Evolutionary conservation across 306 rosid species (phyloP), one percentile per base, ranked within the genome.

Genomic region (Ochetophila trinervis): DNA sequence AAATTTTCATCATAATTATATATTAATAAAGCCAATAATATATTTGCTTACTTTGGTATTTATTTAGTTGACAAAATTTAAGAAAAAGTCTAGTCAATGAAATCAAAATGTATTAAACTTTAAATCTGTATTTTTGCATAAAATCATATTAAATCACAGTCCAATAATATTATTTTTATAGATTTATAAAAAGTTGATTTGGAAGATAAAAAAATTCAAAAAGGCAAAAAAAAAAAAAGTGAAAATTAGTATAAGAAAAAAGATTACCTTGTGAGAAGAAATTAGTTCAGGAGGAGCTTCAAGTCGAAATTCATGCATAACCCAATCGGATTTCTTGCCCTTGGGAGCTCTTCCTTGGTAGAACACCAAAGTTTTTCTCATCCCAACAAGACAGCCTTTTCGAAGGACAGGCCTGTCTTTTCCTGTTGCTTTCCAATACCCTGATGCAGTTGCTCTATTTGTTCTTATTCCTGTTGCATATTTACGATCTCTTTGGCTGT

Each of bases 351-450:
- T 76, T n/a, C 97, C 97, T 80, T 86, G 91, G 74, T 91, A 91
- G 84, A 91, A 91, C 22, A 91, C 97, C 74, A 91, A 72, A 22
- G 97, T 91, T 71, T 91, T 91, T 53, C 97, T 86, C 97, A 91
- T 91, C 4, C 97, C 97, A 9, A 91, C 94, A 62, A 88, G 94
- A 17, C 22, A 59, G 53, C 87, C 84, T 42, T 63, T 88, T 1
- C 81, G 78, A 17, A 68, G 77, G 65, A 88, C 71, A 0, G 91
- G 45, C 47, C 91, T 81, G 60, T 91, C 97, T 74, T 88, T 91
- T 65, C 97, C 97, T 0, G 97, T 91, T 47, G 97, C 97, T 78
- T 91, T 91, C 97, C 97, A 91, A 53, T 91, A 91, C 16, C 97
- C 97, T 8, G 91, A 78, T 1, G 91, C 87, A 0, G 97, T 91